Conservation (phyloP, 441 rosid genomes). For the Eutrema salsugineum region DNA sequence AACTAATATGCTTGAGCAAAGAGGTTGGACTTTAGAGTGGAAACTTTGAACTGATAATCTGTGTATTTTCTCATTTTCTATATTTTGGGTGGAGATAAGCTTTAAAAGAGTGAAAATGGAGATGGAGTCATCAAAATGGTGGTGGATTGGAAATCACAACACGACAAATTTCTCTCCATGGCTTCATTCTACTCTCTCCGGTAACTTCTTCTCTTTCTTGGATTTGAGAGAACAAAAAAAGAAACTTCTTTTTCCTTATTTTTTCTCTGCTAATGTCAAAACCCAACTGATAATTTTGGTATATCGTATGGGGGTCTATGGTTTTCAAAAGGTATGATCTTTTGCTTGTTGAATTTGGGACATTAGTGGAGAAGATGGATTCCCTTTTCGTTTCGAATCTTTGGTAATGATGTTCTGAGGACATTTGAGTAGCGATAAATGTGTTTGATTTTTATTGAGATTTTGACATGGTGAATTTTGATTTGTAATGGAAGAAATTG, state of each 20-base stretch:
- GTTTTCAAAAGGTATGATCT: background rate
- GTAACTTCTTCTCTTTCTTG: slow-evolving; percentile 8
- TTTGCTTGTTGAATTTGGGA: background rate
- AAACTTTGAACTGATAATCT: background rate
- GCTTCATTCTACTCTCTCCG: slow-evolving; percentile 34
- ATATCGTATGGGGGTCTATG: background rate
- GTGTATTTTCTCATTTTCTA: background rate
- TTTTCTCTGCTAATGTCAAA: background rate
- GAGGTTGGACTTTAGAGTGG: background rate
- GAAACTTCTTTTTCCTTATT: background rate
- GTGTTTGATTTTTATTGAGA: background rate
- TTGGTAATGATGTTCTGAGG: background rate
- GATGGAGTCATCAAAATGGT: slow-evolving; percentile 35
- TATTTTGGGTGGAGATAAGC: background rate
- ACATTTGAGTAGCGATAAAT: background rate
- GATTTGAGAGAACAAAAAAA: background rate
- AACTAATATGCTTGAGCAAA: background rate
- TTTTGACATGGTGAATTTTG: background rate
- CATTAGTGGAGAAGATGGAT: background rate
- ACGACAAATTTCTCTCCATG: slow-evolving; percentile 32
- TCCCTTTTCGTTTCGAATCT: background rate
- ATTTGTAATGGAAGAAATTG: background rate
- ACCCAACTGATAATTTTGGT: background rate
- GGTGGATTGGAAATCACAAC: slow-evolving; percentile 37
- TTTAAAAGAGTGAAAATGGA: slow-evolving; percentile 14